Conservation (phyloP, 2,329 filamentous ascomycete genomes). For the Nemania serpens region DNA sequence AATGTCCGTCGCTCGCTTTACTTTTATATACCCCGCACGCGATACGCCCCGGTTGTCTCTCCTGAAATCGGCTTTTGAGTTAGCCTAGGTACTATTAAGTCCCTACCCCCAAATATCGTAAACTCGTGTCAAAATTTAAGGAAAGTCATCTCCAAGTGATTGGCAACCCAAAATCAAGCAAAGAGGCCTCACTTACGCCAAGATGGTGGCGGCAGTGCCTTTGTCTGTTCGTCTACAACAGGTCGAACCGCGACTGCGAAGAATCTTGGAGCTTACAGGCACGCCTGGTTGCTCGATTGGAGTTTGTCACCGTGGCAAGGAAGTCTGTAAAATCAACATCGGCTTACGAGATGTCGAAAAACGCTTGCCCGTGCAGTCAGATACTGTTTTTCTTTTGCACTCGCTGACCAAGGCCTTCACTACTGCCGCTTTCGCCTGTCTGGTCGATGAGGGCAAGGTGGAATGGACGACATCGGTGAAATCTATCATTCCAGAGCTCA, state of each 20-base stretch:
- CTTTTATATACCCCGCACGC: too few relatives aligned
- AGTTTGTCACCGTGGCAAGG: background rate
- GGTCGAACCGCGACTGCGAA: background rate
- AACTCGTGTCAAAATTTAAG: too few relatives aligned
- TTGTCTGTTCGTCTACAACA: background rate
- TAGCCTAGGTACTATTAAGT: too few relatives aligned
- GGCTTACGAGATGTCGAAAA: background rate
- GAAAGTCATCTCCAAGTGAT: too few relatives aligned
- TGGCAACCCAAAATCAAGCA: conserved; percentile 4
- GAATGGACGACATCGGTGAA: background rate
- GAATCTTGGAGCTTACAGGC: background rate
- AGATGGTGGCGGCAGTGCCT: background rate
- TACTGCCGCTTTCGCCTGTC: background rate
- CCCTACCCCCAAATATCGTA: too few relatives aligned
- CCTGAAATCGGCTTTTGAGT: too few relatives aligned
- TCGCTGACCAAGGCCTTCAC: background rate
- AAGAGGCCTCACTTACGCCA: background rate
- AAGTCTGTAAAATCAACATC: background rate
- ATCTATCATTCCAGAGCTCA: background rate
- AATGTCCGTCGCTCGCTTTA: too few relatives aligned
- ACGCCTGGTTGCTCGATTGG: background rate
- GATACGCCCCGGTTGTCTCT: too few relatives aligned
- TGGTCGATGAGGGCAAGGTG: background rate
- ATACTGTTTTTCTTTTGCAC: background rate
- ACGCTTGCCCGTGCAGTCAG: background rate